phyloP scores from a whole-genome alignment of 306 rosid species.

The Prunus mira region DNA sequence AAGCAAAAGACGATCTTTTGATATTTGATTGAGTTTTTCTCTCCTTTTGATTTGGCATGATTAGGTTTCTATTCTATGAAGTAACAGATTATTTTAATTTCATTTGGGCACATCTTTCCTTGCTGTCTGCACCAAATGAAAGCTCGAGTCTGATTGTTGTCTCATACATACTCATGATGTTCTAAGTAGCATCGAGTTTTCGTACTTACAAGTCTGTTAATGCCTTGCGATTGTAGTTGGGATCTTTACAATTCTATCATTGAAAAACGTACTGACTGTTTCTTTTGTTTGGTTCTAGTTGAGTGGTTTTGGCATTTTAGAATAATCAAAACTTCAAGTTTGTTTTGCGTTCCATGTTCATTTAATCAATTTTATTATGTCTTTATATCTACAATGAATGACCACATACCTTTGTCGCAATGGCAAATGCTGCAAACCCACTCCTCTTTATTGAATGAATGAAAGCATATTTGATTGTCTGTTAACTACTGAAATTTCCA shows the following conservation, averaged over 20 bases:
- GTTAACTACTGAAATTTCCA: background rate
- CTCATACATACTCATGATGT: too few relatives aligned
- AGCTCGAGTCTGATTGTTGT: background rate
- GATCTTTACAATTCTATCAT: background rate
- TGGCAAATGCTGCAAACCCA: background rate
- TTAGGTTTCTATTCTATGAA: background rate
- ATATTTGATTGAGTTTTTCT: background rate
- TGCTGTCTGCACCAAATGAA: background rate
- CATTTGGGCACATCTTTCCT: background rate
- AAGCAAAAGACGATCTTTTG: background rate
- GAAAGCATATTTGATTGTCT: background rate
- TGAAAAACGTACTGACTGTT: background rate
- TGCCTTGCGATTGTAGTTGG: background rate
- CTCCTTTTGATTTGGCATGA: background rate
- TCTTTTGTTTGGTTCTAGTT: background rate
- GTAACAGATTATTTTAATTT: background rate
- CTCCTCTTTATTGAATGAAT: background rate
- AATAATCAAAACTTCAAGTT: background rate
- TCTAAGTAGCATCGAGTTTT: too few relatives aligned
- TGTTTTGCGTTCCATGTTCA: background rate
- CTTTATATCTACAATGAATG: background rate
- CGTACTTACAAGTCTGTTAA: background rate
- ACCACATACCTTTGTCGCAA: background rate
- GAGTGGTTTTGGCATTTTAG: background rate
- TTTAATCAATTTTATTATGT: background rate